phyloP scores from a whole-genome alignment of 2,329 filamentous ascomycete genomes.

The Cadophora luteo-olivacea region DNA sequence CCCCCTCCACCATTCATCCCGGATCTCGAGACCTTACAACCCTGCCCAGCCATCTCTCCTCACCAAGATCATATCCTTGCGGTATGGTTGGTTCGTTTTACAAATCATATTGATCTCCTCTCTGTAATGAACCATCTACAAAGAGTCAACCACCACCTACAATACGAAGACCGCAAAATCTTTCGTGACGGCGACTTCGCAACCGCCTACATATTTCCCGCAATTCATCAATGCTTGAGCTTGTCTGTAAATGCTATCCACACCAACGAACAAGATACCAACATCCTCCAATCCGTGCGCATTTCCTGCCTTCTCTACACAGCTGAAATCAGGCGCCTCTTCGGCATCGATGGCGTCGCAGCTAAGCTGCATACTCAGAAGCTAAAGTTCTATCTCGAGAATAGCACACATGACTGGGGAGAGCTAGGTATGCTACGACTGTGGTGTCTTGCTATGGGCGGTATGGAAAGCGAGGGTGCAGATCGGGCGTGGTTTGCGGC shows the following conservation, averaged over 20 bases:
- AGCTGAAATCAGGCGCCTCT: slow-evolving; percentile 26
- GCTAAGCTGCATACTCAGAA: slow-evolving; percentile 22
- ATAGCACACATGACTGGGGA: slow-evolving; percentile 19
- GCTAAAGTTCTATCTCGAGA: slow-evolving; percentile 19
- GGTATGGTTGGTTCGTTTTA: neutral
- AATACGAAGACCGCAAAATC: slow-evolving; percentile 20
- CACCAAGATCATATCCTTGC: slow-evolving; percentile 5
- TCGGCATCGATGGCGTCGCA: slow-evolving; percentile 25
- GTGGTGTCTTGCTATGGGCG: slow-evolving; percentile 31
- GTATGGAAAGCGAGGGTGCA: slow-evolving; percentile 24
- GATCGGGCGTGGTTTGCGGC: slow-evolving; percentile 24
- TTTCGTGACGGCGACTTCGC: slow-evolving; percentile 21
- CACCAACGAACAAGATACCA: neutral
- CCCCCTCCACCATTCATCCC: slow-evolving; percentile 10
- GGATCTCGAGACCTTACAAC: neutral
- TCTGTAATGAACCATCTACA: slow-evolving; percentile 13
- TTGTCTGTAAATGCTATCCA: slow-evolving; percentile 1
- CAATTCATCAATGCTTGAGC: slow-evolving; percentile 17
- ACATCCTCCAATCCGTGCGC: slow-evolving; percentile 20
- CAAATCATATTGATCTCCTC: neutral
- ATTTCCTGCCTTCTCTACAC: slow-evolving; percentile 25
- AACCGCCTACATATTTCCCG: slow-evolving; percentile 19
- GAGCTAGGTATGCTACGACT: slow-evolving; percentile 19
- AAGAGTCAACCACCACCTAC: slow-evolving; percentile 18
- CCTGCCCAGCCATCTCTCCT: slow-evolving; percentile 8